Conservation (phyloP, 306 rosid genomes). For the Pyrus pyrifolia region DNA sequence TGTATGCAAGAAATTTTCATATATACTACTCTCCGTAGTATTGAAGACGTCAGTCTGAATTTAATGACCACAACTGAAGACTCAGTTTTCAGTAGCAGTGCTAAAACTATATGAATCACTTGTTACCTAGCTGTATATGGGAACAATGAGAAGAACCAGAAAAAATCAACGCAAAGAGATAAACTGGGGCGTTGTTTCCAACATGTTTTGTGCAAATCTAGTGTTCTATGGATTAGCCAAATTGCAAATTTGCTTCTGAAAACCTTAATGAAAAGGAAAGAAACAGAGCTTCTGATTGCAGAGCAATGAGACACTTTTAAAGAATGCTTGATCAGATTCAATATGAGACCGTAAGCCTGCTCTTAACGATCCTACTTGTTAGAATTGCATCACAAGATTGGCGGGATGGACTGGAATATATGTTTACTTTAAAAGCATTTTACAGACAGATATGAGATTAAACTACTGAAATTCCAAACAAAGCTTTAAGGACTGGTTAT, state of each 20-base stretch:
- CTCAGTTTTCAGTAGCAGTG: background rate
- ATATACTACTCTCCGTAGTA: background rate
- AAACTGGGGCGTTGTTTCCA: background rate
- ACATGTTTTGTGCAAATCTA: background rate
- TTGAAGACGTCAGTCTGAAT: background rate
- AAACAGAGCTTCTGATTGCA: background rate
- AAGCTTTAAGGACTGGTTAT: background rate
- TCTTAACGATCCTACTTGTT: background rate
- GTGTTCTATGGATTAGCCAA: background rate
- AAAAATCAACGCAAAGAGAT: background rate
- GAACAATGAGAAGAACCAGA: background rate
- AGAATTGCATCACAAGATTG: background rate
- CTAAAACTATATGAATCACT: background rate
- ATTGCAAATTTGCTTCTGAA: background rate
- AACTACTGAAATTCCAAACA: background rate
- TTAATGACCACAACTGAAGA: background rate
- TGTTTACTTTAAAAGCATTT: background rate
- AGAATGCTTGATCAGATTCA: background rate
- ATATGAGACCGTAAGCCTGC: background rate
- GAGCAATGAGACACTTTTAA: background rate
- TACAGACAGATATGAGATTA: background rate
- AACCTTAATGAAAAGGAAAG: background rate
- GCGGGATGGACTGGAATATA: background rate
- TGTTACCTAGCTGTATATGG: background rate
- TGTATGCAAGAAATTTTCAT: background rate